phyloP scores from a whole-genome alignment of 2,329 filamentous ascomycete genomes.

The Fusarium miscanthi region DNA sequence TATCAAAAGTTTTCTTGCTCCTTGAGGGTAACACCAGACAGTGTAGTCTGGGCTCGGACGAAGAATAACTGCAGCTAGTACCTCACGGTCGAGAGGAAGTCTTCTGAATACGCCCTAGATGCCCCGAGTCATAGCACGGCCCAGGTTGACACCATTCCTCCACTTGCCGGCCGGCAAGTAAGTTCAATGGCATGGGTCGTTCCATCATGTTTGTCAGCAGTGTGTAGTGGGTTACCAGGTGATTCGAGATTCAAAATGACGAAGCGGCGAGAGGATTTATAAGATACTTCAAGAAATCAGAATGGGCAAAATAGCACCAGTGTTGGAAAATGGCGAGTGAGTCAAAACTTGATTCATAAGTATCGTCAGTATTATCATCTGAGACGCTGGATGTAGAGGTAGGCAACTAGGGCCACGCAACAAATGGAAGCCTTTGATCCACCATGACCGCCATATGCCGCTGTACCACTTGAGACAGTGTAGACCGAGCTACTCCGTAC shows the following conservation, averaged over 20 bases:
- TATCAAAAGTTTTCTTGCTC: background rate
- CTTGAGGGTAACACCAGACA: too few species aligned
- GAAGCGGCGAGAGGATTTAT: conserved; percentile 10
- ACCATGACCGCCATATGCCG: conserved; percentile 22
- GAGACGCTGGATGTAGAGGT: conserved; percentile 4
- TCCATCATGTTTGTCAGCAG: conserved; percentile 24
- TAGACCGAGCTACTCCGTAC: background rate
- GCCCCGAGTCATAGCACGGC: background rate
- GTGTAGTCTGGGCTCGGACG: background rate
- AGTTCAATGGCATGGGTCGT: background rate
- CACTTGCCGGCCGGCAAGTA: conserved; percentile 7
- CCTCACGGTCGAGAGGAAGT: conserved; percentile 16
- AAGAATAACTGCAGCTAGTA: background rate
- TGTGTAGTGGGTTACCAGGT: background rate
- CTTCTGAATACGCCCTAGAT: background rate
- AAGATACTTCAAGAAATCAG: background rate
- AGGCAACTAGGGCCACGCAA: conserved; percentile 28
- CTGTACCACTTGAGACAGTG: background rate
- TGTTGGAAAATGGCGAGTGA: background rate
- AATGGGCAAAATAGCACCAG: background rate
- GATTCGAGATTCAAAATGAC: conserved; percentile 7
- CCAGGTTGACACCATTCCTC: background rate
- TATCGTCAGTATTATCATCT: background rate
- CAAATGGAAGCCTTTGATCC: conserved; percentile 22
- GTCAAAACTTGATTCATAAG: conserved; percentile 7